Base-by-base conservation (phyloP, 2,329 filamentous ascomycete species). In the Coniella vitis region DNA sequence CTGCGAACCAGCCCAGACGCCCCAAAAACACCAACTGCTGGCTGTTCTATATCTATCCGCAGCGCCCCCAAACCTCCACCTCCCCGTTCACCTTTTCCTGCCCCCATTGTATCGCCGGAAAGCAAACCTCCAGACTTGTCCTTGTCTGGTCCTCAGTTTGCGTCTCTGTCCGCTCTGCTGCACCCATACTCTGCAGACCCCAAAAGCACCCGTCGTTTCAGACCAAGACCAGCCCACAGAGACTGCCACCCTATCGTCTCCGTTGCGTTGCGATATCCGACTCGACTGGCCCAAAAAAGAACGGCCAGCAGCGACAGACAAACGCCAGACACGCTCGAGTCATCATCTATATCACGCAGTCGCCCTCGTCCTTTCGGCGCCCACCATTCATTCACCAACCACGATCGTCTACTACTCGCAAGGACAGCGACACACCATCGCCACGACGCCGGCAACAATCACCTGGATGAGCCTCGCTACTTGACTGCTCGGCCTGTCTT, bases 1-100 rank as follows among this genome's bases (percentile, higher is more conserved):
- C 25, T 29, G 10, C 5, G 25, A 25, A 39, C 45, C 31, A n/a
- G 21, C 19, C 49, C 45, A 44, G 45, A 48, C 49, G 48, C 35
- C 42, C n/a, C n/a, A n/a, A 51, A 51, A 51, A 51, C 49, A 51
- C 49, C 49, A 34, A 48, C 49, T 38, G 45, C 39, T 38, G 40
- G 25, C 25, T 5, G 25, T 29, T 29, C 25, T 29, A 29, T 29
- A 29, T 48, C 45, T 51, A 51, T 51, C 49, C 36, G 38, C 25
- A 29, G 25, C 25, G 49, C 45, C 45, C 49, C 49, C 49, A 45
- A 47, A 51, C 40, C 39, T 35, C 40, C 40, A 42, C 32, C 25
- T 42, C 29, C 22, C 10, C 19, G 31, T 25, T 42, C 25, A 42
- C 40, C 16, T 29, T 20, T 21, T 42, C 25, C 12, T 42, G 40